A percentile compares a stretch with the other conserved stretches of the same genome.
phyloP scores from a whole-genome alignment of 495 filamentous ascomycete genomes.

The Coniosporium apollinis region DNA sequence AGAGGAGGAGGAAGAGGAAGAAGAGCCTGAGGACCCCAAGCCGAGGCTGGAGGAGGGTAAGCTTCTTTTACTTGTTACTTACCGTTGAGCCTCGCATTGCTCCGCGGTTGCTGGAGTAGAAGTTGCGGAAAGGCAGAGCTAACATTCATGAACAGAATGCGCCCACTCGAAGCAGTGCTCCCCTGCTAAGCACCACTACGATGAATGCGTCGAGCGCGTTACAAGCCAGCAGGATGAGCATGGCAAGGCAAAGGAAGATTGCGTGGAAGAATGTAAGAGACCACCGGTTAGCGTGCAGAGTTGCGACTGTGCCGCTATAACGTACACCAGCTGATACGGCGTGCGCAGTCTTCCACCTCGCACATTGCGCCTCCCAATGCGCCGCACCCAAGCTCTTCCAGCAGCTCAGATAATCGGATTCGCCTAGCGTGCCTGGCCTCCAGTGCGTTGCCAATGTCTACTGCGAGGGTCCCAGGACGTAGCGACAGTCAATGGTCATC shows the following conservation, averaged over 20 bases:
- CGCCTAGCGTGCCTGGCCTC: no score
- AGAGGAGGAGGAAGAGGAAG: constrained; percentile 79
- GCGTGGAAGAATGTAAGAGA: constrained; percentile 91
- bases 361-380: constrained; percentile 80
- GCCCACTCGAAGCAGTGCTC: constrained; percentile 66
- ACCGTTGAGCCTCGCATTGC: neutral
- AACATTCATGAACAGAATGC: constrained; percentile 48
- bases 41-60: constrained; percentile 80
- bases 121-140: no score
- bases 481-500: no score
- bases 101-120: neutral
- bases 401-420: constrained; percentile 64
- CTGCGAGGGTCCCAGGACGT: no score
- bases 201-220: constrained; percentile 92
- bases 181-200: constrained; percentile 88
- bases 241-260: constrained; percentile 68
- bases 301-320: neutral
- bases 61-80: constrained; percentile 16
- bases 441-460: no score
- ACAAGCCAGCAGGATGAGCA: constrained; percentile 51
- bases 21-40: constrained; percentile 77
- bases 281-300: neutral
- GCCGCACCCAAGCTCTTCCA: constrained; percentile 92
- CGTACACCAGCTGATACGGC: neutral
- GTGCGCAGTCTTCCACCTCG: constrained; percentile 81